A percentile compares a stretch with the other conserved stretches of the same genome.
phyloP scores from a whole-genome alignment of 495 filamentous ascomycete species.

The Polyplosphaeria fusca region DNA sequence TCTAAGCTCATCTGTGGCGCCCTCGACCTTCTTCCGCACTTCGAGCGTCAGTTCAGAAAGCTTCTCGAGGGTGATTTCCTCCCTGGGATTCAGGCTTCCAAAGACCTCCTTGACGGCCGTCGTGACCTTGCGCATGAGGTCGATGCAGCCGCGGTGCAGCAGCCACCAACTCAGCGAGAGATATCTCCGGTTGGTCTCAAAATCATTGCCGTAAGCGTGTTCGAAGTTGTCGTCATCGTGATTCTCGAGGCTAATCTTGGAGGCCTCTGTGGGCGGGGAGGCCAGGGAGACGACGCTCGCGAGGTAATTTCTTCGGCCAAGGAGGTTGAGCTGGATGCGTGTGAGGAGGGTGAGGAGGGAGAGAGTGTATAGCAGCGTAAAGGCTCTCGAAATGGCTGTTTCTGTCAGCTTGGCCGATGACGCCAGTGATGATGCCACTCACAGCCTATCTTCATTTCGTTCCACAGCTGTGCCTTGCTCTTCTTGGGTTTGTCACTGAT shows the following conservation, averaged over 20 bases:
- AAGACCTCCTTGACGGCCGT: slow-evolving; percentile 80
- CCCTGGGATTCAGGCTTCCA: slow-evolving; percentile 77
- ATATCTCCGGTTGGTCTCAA: slow-evolving; percentile 90
- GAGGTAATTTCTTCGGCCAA: slow-evolving; percentile 90
- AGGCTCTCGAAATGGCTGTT: slow-evolving; percentile 80
- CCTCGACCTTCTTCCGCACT: slow-evolving; percentile 81
- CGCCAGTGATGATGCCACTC: slow-evolving; percentile 34
- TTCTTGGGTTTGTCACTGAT: slow-evolving; percentile 55
- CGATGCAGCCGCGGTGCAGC: slow-evolving; percentile 82
- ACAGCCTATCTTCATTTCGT: slow-evolving; percentile 96
- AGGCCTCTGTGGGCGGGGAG: slow-evolving; percentile 54
- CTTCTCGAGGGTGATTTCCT: slow-evolving; percentile 73
- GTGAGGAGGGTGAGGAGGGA: slow-evolving; percentile 88
- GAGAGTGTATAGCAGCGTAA: slow-evolving; percentile 88
- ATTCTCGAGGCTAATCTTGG: slow-evolving; percentile 82
- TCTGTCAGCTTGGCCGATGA: slow-evolving; percentile 4
- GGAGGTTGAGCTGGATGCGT: slow-evolving; percentile 92
- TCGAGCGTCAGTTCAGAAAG: slow-evolving; percentile 75
- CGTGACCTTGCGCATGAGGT: slow-evolving; percentile 74
- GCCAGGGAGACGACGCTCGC: slow-evolving; percentile 90
- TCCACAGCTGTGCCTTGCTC: slow-evolving; percentile 91
- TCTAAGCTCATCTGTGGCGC: slow-evolving; percentile 61
- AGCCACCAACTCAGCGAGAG: slow-evolving; percentile 98
- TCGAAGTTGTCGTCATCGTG: slow-evolving; percentile 77
- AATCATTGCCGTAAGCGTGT: slow-evolving; percentile 81